Conservation (phyloP, 768 basidiomycete species). For the Boletus sp. region DNA sequence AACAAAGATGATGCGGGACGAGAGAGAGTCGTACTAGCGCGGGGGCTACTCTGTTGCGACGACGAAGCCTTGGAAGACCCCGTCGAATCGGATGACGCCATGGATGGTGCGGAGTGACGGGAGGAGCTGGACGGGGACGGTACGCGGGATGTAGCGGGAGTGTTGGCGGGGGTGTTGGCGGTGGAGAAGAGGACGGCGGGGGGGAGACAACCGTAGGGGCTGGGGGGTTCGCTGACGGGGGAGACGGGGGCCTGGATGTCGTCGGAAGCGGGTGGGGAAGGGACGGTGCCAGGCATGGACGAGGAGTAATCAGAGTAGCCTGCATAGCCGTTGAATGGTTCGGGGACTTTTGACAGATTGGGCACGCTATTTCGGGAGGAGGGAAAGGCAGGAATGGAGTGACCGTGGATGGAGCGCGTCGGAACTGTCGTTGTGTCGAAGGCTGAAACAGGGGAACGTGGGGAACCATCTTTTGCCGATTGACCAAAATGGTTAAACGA, state of each 20-base stretch:
- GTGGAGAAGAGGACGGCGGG: constrained; percentile 62
- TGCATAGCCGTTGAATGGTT: constrained; percentile 68
- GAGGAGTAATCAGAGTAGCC: constrained; percentile 65
- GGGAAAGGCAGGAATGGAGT: constrained; percentile 34
- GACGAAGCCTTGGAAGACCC: constrained; percentile 27
- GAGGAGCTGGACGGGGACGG: constrained; percentile 24
- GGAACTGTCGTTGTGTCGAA: constrained; percentile 55
- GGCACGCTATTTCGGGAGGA: constrained; percentile 28
- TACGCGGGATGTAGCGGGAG: constrained; percentile 48
- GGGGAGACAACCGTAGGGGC: constrained; percentile 51
- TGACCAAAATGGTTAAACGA: constrained; percentile 32
- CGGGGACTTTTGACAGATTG: constrained; percentile 35
- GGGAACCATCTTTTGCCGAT: constrained; percentile 26
- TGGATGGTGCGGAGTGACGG: constrained; percentile 13
- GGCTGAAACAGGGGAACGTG: constrained; percentile 40
- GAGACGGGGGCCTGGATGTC: constrained; percentile 26
- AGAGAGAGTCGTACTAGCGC: constrained; percentile 46
- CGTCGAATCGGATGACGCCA: constrained; percentile 18
- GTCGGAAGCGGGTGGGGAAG: constrained; percentile 31
- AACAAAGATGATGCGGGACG: constrained; percentile 57
- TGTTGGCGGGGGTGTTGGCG: constrained; percentile 44
- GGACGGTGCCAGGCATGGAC: constrained; percentile 55
- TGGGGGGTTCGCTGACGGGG: constrained; percentile 32
- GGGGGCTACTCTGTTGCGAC: constrained; percentile 26
- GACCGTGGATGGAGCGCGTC: constrained; percentile 38